Percentiles rank a stretch among this genome's conserved stretches.
Conservation (phyloP, 495 filamentous ascomycete genomes). For the Immersiella caudata region DNA sequence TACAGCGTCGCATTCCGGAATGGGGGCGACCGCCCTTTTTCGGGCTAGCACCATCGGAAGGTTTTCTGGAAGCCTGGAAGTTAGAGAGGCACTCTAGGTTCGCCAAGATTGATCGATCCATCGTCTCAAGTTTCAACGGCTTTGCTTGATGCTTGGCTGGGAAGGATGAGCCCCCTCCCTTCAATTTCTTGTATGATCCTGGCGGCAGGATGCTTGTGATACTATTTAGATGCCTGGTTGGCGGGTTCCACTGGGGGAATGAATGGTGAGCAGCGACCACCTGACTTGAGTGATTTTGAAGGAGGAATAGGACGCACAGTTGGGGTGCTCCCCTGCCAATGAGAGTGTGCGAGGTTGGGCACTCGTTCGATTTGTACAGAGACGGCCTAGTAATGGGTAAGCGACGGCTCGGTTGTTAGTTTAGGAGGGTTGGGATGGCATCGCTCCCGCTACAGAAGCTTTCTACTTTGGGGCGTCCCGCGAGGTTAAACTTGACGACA, state of each 20-base stretch:
- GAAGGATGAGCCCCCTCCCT: neutral
- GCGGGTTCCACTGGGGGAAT: no score
- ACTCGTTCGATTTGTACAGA: neutral
- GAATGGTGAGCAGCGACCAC: no score
- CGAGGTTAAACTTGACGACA: neutral
- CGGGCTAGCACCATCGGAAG: neutral
- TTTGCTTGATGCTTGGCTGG: neutral
- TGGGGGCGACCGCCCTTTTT: neutral
- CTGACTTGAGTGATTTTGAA: neutral
- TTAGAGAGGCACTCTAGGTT: no score
- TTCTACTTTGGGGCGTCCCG: neutral
- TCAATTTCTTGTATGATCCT: neutral
- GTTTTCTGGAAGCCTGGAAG: neutral
- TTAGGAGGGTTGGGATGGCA: neutral
- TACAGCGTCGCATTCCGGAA: slow-evolving; percentile 22
- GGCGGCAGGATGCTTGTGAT: neutral
- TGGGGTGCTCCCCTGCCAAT: no score
- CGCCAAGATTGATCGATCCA: no score
- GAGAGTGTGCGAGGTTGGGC: no score
- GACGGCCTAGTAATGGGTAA: neutral
- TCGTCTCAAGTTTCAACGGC: no score
- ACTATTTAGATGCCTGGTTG: no score
- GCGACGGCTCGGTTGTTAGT: neutral
- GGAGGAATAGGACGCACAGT: neutral
- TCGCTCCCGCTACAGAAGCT: neutral